Conservation (phyloP, 441 rosid species). For the Gossypium schwendimanii region DNA sequence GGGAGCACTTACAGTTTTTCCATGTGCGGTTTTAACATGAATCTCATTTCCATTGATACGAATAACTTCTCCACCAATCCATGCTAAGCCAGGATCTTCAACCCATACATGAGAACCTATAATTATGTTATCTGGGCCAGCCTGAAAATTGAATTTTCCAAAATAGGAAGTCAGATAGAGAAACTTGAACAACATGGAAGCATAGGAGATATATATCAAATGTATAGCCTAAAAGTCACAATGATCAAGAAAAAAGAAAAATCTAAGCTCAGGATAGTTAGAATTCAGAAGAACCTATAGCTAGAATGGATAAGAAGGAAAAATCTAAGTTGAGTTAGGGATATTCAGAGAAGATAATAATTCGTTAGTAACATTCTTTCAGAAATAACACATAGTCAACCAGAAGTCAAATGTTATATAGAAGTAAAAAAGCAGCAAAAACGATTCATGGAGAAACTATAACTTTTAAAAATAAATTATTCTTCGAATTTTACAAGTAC, state of each 20-base stretch:
- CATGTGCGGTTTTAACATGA: conserved; percentile 40
- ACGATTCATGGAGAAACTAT: background rate
- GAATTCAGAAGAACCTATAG: background rate
- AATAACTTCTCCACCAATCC: conserved; percentile 62
- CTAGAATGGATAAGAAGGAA: background rate
- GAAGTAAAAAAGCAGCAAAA: background rate
- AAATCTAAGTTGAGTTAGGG: background rate
- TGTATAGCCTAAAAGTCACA: background rate
- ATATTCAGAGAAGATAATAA: background rate
- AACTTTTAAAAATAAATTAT: background rate
- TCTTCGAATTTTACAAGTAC: background rate
- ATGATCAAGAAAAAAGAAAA: background rate
- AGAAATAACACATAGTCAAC: background rate
- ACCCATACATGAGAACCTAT: conserved; percentile 75
- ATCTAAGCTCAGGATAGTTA: background rate
- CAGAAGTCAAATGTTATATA: background rate
- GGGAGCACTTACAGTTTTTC: conserved; percentile 43
- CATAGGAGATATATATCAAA: background rate
- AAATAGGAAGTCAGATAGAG: background rate
- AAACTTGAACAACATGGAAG: background rate
- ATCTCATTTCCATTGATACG: conserved; percentile 37
- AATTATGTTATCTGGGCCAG: conserved; percentile 47
- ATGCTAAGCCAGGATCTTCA: conserved; percentile 56
- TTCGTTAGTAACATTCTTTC: background rate
- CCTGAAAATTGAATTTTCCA: conserved; percentile 20